phyloP scores from a whole-genome alignment of 2,329 filamentous ascomycete genomes.

The Blastomyces emzantsi region DNA sequence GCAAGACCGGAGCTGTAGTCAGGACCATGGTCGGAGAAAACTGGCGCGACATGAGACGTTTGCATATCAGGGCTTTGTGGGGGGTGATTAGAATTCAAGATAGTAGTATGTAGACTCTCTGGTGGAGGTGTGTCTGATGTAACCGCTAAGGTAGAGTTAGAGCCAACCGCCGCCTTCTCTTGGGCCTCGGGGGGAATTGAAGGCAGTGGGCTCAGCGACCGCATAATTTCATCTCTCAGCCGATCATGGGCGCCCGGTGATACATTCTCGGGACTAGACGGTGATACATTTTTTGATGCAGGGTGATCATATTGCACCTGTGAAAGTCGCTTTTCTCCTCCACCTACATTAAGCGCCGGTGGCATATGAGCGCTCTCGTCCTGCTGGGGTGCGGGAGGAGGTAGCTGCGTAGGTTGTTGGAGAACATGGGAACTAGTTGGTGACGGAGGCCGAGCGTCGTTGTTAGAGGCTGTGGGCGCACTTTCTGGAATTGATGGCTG shows the following conservation, averaged over 20 bases:
- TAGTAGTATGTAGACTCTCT: neutral
- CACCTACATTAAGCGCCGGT: conserved; percentile 2
- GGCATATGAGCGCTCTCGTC: conserved; percentile 19
- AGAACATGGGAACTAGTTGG: neutral
- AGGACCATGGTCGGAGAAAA: neutral
- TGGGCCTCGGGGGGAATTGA: neutral
- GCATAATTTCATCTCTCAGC: conserved; percentile 41
- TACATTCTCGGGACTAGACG: conserved; percentile 28
- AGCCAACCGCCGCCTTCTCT: conserved; percentile 11
- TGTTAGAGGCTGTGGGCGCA: neutral
- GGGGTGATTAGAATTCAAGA: neutral
- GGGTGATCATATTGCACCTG: neutral
- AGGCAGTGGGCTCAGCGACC: conserved; percentile 32
- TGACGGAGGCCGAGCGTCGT: neutral
- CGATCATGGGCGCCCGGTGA: conserved; percentile 36
- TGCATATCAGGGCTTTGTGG: neutral
- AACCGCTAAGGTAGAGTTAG: conserved; percentile 9
- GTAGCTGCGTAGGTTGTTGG: conserved; percentile 11
- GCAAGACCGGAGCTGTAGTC: neutral
- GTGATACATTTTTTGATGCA: conserved; percentile 29
- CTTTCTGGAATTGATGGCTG: neutral
- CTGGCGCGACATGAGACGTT: neutral
- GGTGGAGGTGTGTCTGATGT: neutral
- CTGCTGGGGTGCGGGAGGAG: conserved; percentile 29
- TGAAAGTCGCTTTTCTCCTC: neutral